A percentile compares a stretch with the other conserved stretches of the same genome.
These are phyloP conservation scores for Aegle marmelos DNA, from an alignment of 345 rosid genomes.

Conservation along the genomic window DNA sequence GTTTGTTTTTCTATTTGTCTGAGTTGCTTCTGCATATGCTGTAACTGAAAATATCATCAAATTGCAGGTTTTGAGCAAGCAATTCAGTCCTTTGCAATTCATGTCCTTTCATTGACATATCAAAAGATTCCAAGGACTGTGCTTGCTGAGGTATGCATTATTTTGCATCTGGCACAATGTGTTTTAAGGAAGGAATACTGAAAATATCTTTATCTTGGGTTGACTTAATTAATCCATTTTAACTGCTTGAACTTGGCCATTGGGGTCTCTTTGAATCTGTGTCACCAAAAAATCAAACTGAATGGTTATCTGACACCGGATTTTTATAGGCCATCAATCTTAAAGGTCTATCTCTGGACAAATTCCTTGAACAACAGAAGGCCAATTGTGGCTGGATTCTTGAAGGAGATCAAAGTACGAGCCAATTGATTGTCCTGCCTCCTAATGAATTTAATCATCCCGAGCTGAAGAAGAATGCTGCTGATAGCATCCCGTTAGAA, in stretches of 20 bases:
- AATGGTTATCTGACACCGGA: not conserved
- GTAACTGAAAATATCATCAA: conserved; percentile 21
- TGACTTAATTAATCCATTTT: not conserved
- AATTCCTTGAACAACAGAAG: conserved; percentile 74
- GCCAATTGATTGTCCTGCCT: conserved; percentile 57
- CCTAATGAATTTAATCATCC: conserved; percentile 80
- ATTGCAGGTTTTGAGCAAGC: conserved; percentile 96
- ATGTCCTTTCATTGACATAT: conserved; percentile 86
- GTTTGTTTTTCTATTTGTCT: no score
- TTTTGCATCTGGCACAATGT: not conserved
- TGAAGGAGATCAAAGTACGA: conserved; percentile 64
- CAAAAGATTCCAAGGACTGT: conserved; percentile 86
- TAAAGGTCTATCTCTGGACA: conserved; percentile 82
- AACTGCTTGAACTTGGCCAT: not conserved
- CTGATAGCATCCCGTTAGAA: conserved; percentile 71
- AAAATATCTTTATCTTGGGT: not conserved
- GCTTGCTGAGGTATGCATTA: conserved; percentile 77
- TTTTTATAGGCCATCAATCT: conserved; percentile 67
- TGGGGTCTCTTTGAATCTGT: not conserved
- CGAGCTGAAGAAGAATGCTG: conserved; percentile 69
- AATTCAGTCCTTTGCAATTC: conserved; percentile 77
- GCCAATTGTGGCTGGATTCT: conserved; percentile 65
- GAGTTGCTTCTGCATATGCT: not conserved
- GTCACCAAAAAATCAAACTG: not conserved
- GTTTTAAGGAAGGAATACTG: not conserved